Conservation (phyloP, 2,329 filamentous ascomycete genomes). For the Pseudocercospora fuligena region DNA sequence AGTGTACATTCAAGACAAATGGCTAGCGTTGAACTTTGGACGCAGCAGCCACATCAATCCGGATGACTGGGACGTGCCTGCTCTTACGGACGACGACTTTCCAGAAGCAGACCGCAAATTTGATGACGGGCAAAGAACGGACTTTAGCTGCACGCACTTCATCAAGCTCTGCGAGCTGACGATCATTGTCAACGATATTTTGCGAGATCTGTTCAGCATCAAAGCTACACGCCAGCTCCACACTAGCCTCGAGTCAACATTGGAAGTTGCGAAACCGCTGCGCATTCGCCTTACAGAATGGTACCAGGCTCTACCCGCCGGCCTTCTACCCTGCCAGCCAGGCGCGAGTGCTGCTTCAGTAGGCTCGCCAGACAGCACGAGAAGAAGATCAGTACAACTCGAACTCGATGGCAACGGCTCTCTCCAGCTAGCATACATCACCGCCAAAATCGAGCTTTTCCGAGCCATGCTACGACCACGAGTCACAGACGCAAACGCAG, state of each 20-base stretch:
- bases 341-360: conserved; percentile 17
- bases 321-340: conserved; percentile 26
- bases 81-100: conserved; percentile 53
- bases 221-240: conserved; percentile 49
- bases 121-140: conserved; percentile 22
- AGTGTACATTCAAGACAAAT: conserved; percentile 69
- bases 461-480: conserved; percentile 54
- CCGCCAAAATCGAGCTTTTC: conserved; percentile 58
- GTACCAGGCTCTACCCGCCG: conserved; percentile 53
- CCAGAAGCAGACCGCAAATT: conserved; percentile 31
- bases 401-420: conserved; percentile 53
- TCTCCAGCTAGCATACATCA: conserved; percentile 58
- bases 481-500: conserved; percentile 35
- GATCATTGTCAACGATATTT: conserved; percentile 57
- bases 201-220: conserved; percentile 46
- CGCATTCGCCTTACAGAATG: conserved; percentile 56
- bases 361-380: conserved; percentile 26
- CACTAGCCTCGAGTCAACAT: conserved; percentile 47
- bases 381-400: conserved; percentile 36
- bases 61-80: conserved; percentile 61
- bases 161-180: conserved; percentile 58
- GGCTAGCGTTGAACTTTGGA: conserved; percentile 63
- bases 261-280: conserved; percentile 55
- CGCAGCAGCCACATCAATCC: conserved; percentile 60
- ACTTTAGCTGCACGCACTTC: conserved; percentile 47